Base-by-base conservation (phyloP, 2,329 filamentous ascomycete genomes). In the Neurospora sp. region DNA sequence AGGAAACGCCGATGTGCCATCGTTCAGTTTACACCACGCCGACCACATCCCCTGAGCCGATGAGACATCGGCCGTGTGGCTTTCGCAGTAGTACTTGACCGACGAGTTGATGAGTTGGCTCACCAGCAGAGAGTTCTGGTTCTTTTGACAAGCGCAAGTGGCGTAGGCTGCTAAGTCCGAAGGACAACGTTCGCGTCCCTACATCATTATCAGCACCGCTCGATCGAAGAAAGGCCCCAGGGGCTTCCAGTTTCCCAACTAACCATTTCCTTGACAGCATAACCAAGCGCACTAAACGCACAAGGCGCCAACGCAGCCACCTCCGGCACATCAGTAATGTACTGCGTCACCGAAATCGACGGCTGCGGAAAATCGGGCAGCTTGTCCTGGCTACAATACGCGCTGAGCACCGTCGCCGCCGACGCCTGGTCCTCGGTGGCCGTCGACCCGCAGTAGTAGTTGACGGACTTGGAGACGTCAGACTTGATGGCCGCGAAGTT, bases 141-240 rank as follows among this genome's bases (percentile, higher is more conserved):
- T 81, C 75, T 86, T 87, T 62, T 75, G 77, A 76, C 86, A 88
- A 33, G 83, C 83, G 70, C 86, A 88, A 1, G 83, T 82, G 2
- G 84, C 85, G 28, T 84, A 72, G 11, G 73, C 70, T 3, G 73
- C 70, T 0, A 77, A 74, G 13, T 78, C 76, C 1, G 72, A 13
- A 4, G 77, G 78, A 69, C 78, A 80, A 7, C 70, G 68, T 1
- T 66, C n/a, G 42, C 74, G 70, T 15, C 74, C 74, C 76, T 75
- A 38, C 78, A 79, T 78, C 80, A 10, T 72, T 78, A 1, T 38
- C 19, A 23, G 8, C 13, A 13, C 11, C n/a, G 33, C 10, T 3
- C 2, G 8, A 23, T 11, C 28, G 38, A 28, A 40, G 66, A 40
- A 15, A 69, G 19, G 13, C 2, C 11, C 67, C 68, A 72, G 71